Evolutionary conservation across 306 rosid species (phyloP), one percentile per base, ranked within the genome.

Genomic region (Benincasa hispida): DNA sequence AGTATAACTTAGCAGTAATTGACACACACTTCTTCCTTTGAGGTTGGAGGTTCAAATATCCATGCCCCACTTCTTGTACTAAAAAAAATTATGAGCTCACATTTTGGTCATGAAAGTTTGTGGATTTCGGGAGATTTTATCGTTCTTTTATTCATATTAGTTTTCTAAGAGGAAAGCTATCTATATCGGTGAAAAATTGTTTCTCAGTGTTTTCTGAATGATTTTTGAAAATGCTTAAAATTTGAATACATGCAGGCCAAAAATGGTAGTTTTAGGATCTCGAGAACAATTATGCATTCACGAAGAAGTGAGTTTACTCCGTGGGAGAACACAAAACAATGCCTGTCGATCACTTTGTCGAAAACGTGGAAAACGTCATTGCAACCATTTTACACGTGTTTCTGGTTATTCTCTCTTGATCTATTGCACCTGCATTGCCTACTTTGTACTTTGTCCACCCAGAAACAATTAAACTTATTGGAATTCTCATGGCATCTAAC

Each of bases 271-370:
- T 22, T 78, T 94, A 75, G 98, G 97, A 81, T 94, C 98, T 80
- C 90, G 96, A 75, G 97, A 94, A 84, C 97, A 94, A 82, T 79
- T 94, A 76, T 94, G 97, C 87, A 91, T 94, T 83, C 91, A 94
- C 77, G 97, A 91, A 34, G 74, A 89, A 45, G 98, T 94, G 76
- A 94, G 92, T 80, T 77, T 61, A 77, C 98, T 94, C 67, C 83
- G 17, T 17, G 96, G 98, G 25, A 90, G 79, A 86, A 63, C 89
- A 81, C 97, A 94, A 81, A 76, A 93, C 78, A 90, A 88, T 82
- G 96, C 91, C 57, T 91, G 98, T 66, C 96, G 76, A 19, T 15
- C 51, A 27, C 88, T 87, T 58, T 86, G 97, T 76, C 88, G 88
- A 81, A 89, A 74, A 80, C 81, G 84, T 39, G 79, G 75, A 56